Conservation (phyloP, 2,329 filamentous ascomycete species). For the Ciborinia camelliae region DNA sequence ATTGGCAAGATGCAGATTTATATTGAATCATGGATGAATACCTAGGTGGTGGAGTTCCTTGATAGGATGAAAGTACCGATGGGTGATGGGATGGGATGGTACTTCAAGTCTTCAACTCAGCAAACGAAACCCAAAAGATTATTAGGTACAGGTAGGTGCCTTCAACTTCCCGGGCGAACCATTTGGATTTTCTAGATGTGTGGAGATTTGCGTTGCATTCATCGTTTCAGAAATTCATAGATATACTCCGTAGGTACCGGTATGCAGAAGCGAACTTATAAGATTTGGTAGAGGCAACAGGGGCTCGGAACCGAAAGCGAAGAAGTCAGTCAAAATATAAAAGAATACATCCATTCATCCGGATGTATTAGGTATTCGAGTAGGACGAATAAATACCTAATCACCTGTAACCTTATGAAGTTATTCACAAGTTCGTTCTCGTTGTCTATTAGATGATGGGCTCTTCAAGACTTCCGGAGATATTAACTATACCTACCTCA, state of each 20-base stretch:
- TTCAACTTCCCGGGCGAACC: neutral
- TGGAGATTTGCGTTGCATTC: neutral
- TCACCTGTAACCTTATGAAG: too few relatives aligned
- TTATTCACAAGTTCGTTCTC: too few relatives aligned
- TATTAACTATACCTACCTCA: neutral
- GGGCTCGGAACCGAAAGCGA: neutral
- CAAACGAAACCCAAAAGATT: neutral
- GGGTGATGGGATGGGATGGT: too few relatives aligned
- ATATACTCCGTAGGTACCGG: too few relatives aligned
- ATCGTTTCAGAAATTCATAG: neutral
- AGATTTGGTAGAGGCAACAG: neutral
- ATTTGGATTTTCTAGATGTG: neutral
- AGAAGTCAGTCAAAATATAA: too few relatives aligned
- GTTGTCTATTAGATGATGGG: neutral
- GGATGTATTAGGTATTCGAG: neutral
- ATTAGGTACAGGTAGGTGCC: too few relatives aligned
- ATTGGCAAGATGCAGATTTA: neutral
- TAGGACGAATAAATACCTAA: neutral
- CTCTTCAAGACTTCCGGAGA: neutral
- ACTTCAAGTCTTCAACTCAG: neutral
- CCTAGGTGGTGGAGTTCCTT: neutral
- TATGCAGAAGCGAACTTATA: slow-evolving; percentile 1
- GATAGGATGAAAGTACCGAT: neutral
- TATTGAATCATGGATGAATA: slow-evolving; percentile 1
- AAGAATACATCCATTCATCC: too few relatives aligned